Base-by-base conservation (phyloP, 768 basidiomycete genomes). In the Trametes cubensis region DNA sequence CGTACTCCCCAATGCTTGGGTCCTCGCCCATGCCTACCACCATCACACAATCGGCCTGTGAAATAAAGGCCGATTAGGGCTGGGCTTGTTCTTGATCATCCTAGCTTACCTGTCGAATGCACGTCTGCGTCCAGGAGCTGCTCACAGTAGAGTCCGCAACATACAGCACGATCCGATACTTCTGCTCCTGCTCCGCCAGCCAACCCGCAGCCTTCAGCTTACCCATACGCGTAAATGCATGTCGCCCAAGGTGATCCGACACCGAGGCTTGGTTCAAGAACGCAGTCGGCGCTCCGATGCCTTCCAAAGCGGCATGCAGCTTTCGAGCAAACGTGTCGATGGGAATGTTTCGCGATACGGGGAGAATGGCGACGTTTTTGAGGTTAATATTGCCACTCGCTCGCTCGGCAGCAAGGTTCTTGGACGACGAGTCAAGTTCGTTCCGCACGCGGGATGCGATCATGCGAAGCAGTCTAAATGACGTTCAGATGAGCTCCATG, bases 121-220 rank as follows among this genome's bases (percentile, higher is more conserved):
- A 98, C 0, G 95, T 98, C 75, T 98, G 91, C 30, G 96, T 98
- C 97, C 97, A 99, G 20, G 94, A 90, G 61, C 93, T 95, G 59
- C 86, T 92, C 39, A 96, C 94, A 0, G 95, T 88, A 0, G 96
- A 94, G 75, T 99, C 95, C 7, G 92, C 96, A 34, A 99, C 94
- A 71, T 98, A 98, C 17, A 99, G 82, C 0, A 98, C 95, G 3
- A 87, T 97, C 28, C 94, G 84, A 71, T 90, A 97, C 70, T 92
- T 85, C 76, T 98, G 93, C 73, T 98, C 95, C 72, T 90, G 89
- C 74, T 98, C 95, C 17, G 96, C 94, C 7, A 99, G 79, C 97
- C 97, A 98, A 3, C 90, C 85, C 0, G 89, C 86, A 38, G 92
- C 91, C 79, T 98, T 99, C 44, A 99, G 83, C 75, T 98, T 98